Evolutionary conservation across 306 rosid genomes (phyloP), one percentile per base, ranked within the genome.

Genomic region (Lathyrus tuberosus): DNA sequence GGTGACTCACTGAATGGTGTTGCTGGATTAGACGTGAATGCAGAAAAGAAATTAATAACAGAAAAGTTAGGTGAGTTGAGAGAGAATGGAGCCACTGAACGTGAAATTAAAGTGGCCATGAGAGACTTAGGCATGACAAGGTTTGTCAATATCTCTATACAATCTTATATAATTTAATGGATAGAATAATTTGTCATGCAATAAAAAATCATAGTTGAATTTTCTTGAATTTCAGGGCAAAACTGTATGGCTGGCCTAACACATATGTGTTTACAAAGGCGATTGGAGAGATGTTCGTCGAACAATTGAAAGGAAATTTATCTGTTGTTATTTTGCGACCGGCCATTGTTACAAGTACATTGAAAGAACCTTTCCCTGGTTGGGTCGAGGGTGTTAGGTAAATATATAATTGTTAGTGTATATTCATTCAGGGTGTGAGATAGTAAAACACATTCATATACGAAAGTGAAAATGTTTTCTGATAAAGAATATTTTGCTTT

Each of bases 261-360:
- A 85, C 97, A 0, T 94, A 87, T 0, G 96, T 87, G 2, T 94
- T 94, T 60, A 90, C 98, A 1, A 94, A 94, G 61, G 96, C 97
- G 49, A 72, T 94, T 65, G 98, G 78, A 12, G 98, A 94, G 65
- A 94, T 94, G 97, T 14, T 83, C 0, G 30, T 94, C 2, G 88
- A 67, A 44, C 69, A 88, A 0, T 12, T 64, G 2, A 84, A 85
- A 75, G 90, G 59, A 54, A 62, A 61, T 5, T 3, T 84, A 6
- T 77, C 85, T 0, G 69, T 84, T 28, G 87, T 81, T 48, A 82
- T 82, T 62, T 3, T 94, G 9, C 91, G 95, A 31, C 97, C 98
- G 3, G 74, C 95, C 5, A 85, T 90, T 10, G 68, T 94, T 15
- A 83, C 96, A 17, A 90, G 97, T 37, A 93, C 97, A 22, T 75